These are phyloP conservation scores for Plasmodium fragile DNA, from an alignment of 169 alveolate species.

Conservation along the genomic window DNA sequence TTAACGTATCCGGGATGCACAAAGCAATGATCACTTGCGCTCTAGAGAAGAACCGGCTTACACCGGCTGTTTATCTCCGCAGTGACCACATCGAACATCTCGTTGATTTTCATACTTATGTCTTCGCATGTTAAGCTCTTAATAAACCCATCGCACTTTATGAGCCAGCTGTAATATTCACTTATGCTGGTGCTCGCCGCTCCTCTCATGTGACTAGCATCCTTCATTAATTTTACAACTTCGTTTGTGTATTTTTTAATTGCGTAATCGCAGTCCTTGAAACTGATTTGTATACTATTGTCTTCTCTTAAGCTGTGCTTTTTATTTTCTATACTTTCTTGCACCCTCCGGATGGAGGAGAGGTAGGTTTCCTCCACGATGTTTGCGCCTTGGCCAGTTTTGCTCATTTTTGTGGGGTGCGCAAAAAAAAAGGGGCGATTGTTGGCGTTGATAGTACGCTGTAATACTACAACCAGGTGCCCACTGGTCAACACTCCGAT, in stretches of 20 bases:
- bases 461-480: not conserved
- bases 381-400: conserved; percentile 3
- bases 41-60: conserved; percentile 39
- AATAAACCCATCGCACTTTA: conserved; percentile 46
- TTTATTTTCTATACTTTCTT: conserved; percentile 17
- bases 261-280: conserved; percentile 36
- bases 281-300: conserved; percentile 33
- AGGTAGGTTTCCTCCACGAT: conserved; percentile 10
- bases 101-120: conserved; percentile 16
- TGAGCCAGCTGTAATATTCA: conserved; percentile 28
- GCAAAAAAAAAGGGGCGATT: not conserved
- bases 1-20: not conserved
- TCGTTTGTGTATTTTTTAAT: conserved; percentile 51
- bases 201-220: conserved; percentile 42
- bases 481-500: not conserved
- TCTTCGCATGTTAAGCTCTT: conserved; percentile 25
- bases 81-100: conserved; percentile 7
- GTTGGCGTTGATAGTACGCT: not conserved
- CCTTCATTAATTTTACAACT: conserved; percentile 46
- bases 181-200: conserved; percentile 41
- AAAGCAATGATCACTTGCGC: not conserved
- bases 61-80: conserved; percentile 58
- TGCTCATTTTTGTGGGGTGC: conserved; percentile 11
- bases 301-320: conserved; percentile 21
- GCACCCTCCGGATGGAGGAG: conserved; percentile 28